A percentile compares a stretch with the other conserved stretches of the same genome.
phyloP scores from a whole-genome alignment of 2,329 filamentous ascomycete species.

The Chrysoporthe deuterocubensis region DNA sequence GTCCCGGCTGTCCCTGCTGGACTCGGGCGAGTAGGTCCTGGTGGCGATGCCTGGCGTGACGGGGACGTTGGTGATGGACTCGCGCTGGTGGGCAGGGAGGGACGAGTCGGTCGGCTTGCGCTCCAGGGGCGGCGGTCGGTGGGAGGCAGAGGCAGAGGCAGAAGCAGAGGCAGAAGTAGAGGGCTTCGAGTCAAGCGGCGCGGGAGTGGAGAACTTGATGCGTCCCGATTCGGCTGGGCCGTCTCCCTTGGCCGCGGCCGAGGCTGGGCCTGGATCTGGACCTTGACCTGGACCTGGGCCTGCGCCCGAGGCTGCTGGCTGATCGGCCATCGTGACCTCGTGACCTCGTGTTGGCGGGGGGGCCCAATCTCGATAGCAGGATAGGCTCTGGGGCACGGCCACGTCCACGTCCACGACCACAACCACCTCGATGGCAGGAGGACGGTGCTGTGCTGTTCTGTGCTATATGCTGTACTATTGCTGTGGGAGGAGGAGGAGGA shows the following conservation, averaged over 20 bases:
- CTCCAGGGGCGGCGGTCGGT: conserved; percentile 19
- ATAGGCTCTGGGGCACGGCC: not conserved
- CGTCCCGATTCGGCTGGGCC: conserved; percentile 24
- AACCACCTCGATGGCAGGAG: not conserved
- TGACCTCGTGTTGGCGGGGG: conserved; percentile 20
- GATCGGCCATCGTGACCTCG: conserved; percentile 28
- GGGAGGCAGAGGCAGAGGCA: not conserved
- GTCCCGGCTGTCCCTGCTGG: conserved; percentile 28
- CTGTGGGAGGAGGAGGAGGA: not conserved
- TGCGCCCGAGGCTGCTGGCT: conserved; percentile 19
- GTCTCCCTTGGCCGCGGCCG: conserved; percentile 22
- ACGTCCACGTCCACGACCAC: not conserved
- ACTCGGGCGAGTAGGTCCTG: conserved; percentile 38
- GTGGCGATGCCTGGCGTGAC: conserved; percentile 45
- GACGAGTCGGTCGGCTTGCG: conserved; percentile 30
- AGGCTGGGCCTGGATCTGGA: not conserved
- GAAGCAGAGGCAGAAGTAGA: conserved; percentile 3
- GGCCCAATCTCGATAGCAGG: conserved; percentile 16
- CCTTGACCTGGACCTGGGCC: conserved; percentile 9
- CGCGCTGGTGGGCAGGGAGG: conserved; percentile 42
- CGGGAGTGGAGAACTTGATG: conserved; percentile 29
- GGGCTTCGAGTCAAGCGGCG: conserved; percentile 19
- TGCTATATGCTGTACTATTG: not conserved
- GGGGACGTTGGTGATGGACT: conserved; percentile 41
- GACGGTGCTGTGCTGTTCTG: not conserved